Percentiles rank a stretch among this genome's conserved stretches.
phyloP scores from a whole-genome alignment of 1,139 yeast species.

The Nakaseomyces delphensis region DNA sequence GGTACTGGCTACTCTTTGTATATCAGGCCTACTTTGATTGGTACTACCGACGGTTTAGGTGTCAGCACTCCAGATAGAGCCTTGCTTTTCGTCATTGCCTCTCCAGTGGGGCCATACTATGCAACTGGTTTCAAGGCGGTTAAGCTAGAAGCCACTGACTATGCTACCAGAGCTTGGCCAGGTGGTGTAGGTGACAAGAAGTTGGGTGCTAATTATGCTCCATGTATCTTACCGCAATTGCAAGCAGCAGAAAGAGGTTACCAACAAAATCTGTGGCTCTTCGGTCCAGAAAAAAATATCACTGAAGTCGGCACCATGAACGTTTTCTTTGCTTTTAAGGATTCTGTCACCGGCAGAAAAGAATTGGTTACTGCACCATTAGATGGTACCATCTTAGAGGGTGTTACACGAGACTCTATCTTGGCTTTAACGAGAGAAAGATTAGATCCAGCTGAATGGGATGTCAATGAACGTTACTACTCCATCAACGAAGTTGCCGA shows the following conservation, averaged over 20 bases:
- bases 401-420: conserved; percentile 88
- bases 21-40: conserved; percentile 87
- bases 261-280: conserved; percentile 91
- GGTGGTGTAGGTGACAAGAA: conserved; percentile 94
- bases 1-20: conserved; percentile 83
- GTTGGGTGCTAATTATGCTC: conserved; percentile 95
- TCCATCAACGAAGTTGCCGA: conserved; percentile 72
- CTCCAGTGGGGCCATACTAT: conserved; percentile 90
- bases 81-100: conserved; percentile 69
- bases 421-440: conserved; percentile 64
- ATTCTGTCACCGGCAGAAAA: conserved; percentile 60
- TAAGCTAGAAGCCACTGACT: conserved; percentile 81
- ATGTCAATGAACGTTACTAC: conserved; percentile 66
- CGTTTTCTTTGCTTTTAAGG: conserved; percentile 73
- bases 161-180: conserved; percentile 98
- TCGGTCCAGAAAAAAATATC: conserved; percentile 77
- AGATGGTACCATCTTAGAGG: conserved; percentile 92
- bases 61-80: conserved; percentile 75
- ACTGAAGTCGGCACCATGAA: conserved; percentile 98
- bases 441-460: conserved; percentile 67
- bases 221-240: conserved; percentile 78
- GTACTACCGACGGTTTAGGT: conserved; percentile 79
- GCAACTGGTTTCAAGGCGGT: conserved; percentile 90
- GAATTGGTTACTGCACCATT: conserved; percentile 92
- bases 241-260: conserved; percentile 83